Evolutionary conservation across 2,329 filamentous ascomycete genomes (phyloP), one percentile per base, ranked within the genome.

Genomic region (Colletotrichum tropicale): DNA sequence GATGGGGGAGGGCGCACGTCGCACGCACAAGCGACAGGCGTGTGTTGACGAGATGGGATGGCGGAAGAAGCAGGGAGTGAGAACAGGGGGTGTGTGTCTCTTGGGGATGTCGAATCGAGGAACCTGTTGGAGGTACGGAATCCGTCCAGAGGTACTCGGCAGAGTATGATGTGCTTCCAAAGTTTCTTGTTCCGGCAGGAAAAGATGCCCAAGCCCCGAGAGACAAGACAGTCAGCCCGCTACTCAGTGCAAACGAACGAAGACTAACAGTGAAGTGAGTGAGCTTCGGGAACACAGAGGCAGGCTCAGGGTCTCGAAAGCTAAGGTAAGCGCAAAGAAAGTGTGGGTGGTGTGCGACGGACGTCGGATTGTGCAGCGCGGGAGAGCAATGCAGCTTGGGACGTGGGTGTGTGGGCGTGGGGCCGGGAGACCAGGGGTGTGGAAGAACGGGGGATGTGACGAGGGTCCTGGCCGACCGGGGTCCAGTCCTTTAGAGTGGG

Each of bases 371-470:
- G 68, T 69, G 56, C 66, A 34, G 66, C 66, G 66, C 55, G 55
- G 36, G 36, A 43, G 66, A 21, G 67, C 67, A 70, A 62, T 61
- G 55, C 32, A 61, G 56, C 61, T 4, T 18, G 13, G 21, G 16
- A 34, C 36, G 52, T 68, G 64, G 69, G 69, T 64, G 73, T 68
- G 56, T 70, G 70, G 73, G 36, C 73, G 73, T 75, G 69, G 73
- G 55, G 62, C 64, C 73, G 73, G 69, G 69, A 75, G 73, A 68
- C 69, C 26, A 71, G 72, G 72, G 62, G 36, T 56, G 34, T 67
- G 62, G 52, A 34, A 48, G 26, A 72, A 66, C 61, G 69, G 70
- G 61, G 61, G 60, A 38, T 38, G 34, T 18, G 66, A 65, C 38
- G 61, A 56, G 69, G 69, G 69, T 48, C 69, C 66, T 70, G 38